phyloP scores from a whole-genome alignment of 345 rosid species.

The Theobroma cacao region DNA sequence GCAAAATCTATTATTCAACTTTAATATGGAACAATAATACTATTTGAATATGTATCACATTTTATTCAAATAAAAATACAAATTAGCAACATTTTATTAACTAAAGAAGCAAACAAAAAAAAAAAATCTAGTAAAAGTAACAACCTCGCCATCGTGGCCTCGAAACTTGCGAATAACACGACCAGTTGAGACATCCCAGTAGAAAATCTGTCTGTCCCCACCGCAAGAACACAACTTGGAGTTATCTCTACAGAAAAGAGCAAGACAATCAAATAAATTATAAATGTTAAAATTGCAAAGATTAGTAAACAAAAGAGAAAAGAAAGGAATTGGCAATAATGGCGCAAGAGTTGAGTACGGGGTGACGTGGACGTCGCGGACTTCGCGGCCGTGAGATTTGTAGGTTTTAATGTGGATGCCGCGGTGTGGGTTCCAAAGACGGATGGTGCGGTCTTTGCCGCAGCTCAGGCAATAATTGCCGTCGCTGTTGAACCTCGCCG shows the following conservation, averaged over 20 bases:
- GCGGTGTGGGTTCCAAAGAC: constrained; percentile 98
- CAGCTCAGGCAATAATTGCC: constrained; percentile 92
- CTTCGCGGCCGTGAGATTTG: constrained; percentile 96
- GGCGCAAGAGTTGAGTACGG: constrained; percentile 29
- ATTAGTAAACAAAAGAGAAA: not conserved
- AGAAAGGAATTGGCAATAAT: not conserved
- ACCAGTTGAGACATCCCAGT: constrained; percentile 95
- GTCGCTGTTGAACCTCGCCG: constrained; percentile 86
- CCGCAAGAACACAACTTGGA: constrained; percentile 89
- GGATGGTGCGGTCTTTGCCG: constrained; percentile 97
- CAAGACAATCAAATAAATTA: not conserved
- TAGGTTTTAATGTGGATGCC: constrained; percentile 92
- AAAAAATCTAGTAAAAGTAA: not conserved
- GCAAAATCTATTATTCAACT: not conserved
- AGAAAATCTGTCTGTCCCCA: constrained; percentile 89
- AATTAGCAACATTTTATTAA: no score
- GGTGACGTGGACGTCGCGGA: constrained; percentile 96
- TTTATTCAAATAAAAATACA: not conserved
- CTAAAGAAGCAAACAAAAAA: no score
- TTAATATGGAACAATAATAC: not conserved
- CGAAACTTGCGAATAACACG: constrained; percentile 89
- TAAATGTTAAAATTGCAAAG: not conserved
- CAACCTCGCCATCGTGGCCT: constrained; percentile 89
- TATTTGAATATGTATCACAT: not conserved
- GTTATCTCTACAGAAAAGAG: constrained; percentile 52